These are phyloP conservation scores for Verticillium nubilum DNA, from an alignment of 2,329 filamentous ascomycete genomes.

Conservation along the genomic window DNA sequence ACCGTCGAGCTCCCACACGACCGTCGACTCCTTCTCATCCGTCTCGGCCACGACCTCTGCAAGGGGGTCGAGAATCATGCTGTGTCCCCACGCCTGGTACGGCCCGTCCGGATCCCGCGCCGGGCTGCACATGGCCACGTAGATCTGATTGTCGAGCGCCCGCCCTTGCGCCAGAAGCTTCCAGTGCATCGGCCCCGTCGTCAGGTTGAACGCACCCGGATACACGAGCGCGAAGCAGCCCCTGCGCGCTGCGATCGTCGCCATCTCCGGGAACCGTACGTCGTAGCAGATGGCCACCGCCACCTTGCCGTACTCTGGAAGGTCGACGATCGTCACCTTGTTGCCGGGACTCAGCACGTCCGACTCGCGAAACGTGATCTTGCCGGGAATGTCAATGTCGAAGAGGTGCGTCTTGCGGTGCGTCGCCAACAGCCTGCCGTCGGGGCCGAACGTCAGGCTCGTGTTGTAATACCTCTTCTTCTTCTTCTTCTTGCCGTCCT, in stretches of 20 bases:
- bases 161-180: constrained; percentile 73
- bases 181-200: constrained; percentile 92
- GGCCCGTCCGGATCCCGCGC: constrained; percentile 70
- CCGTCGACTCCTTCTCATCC: constrained; percentile 69
- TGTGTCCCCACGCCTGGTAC: constrained; percentile 93
- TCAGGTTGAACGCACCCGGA: constrained; percentile 95
- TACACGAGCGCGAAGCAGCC: constrained; percentile 88
- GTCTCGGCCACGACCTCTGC: constrained; percentile 76
- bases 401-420: constrained; percentile 96
- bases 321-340: constrained; percentile 76
- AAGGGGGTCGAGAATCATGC: constrained; percentile 81
- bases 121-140: constrained; percentile 88
- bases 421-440: constrained; percentile 73
- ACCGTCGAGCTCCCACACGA: constrained; percentile 66
- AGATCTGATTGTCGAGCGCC: constrained; percentile 90
- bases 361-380: constrained; percentile 86
- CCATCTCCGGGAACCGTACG: constrained; percentile 91
- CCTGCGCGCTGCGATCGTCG: constrained; percentile 77
- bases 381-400: constrained; percentile 94
- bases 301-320: constrained; percentile 84
- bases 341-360: constrained; percentile 84
- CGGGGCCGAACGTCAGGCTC: constrained; percentile 72
- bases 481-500: constrained; percentile 34
- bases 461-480: constrained; percentile 79
- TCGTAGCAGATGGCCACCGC: constrained; percentile 96